A percentile compares a stretch with the other conserved stretches of the same genome.
Evolutionary conservation across 108 stramenopile genomes (phyloP).

Genomic region (Aurantiochytrium sp.): DNA sequence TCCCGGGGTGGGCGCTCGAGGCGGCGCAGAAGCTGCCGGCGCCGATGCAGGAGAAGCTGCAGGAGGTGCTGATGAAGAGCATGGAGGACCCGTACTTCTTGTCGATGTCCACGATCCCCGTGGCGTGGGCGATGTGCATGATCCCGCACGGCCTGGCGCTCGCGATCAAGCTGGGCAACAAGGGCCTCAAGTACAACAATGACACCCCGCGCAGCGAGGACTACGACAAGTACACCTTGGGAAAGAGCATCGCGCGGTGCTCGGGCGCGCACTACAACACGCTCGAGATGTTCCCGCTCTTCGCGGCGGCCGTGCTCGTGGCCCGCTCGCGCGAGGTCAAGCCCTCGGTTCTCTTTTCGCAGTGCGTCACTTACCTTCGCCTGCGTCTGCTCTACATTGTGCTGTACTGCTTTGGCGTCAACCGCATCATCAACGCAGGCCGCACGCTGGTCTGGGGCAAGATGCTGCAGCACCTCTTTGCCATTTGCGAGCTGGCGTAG

Average conservation of each 20-base stretch:
- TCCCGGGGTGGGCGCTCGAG: not conserved
- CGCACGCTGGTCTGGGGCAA: not conserved
- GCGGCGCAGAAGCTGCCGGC: conserved; percentile 3
- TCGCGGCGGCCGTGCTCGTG: not conserved
- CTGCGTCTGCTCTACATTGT: conserved; percentile 2
- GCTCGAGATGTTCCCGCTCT: not conserved
- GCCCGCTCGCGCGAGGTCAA: not conserved
- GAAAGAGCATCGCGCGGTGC: not conserved
- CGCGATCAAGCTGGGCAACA: not conserved
- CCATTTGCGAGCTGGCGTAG: not conserved
- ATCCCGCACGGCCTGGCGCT: not conserved
- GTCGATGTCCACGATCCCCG: not conserved
- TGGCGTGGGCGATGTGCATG: not conserved
- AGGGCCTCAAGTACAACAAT: not conserved
- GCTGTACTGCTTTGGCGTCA: not conserved
- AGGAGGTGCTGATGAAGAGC: not conserved
- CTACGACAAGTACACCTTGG: not conserved
- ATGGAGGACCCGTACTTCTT: not conserved
- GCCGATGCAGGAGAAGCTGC: not conserved
- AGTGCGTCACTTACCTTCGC: not conserved
- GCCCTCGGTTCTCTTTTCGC: not conserved
- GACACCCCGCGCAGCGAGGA: not conserved
- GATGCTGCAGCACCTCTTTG: not conserved
- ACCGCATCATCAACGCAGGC: not conserved
- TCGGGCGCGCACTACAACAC: not conserved